Evolutionary conservation across 2,329 filamentous ascomycete genomes (phyloP).

Genomic region (Mycocentrospora acerina): DNA sequence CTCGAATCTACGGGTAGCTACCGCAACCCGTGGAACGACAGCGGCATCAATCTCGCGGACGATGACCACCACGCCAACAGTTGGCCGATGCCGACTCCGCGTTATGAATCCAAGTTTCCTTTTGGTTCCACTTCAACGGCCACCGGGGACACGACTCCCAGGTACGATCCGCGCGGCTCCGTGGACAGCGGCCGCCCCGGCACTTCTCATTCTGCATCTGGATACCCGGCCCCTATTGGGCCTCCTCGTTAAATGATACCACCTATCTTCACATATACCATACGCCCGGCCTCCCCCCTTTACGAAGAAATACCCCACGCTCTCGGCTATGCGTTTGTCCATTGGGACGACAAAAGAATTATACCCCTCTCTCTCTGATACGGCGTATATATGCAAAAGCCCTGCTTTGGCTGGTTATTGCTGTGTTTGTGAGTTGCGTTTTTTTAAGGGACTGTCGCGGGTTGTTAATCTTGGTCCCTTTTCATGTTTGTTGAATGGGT

Average conservation of each 20-base stretch:
- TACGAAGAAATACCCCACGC: slow-evolving; percentile 40
- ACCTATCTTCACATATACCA: too few relatives aligned
- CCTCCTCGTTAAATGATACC: slow-evolving; percentile 73
- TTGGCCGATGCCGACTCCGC: slow-evolving; percentile 43
- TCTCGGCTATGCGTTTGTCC: slow-evolving; percentile 24
- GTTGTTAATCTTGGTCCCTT: slow-evolving; percentile 2
- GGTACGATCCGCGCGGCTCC: slow-evolving; percentile 80
- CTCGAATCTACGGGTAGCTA: slow-evolving; percentile 96
- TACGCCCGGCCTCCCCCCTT: slow-evolving; percentile 10
- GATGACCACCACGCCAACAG: slow-evolving; percentile 60
- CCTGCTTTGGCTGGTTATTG: slow-evolving; percentile 32
- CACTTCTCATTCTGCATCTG: slow-evolving; percentile 95
- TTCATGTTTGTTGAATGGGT: slow-evolving; percentile 11
- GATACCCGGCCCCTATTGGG: slow-evolving; percentile 91
- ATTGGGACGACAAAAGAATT: slow-evolving; percentile 44
- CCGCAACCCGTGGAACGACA: slow-evolving; percentile 97
- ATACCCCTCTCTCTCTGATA: slow-evolving; percentile 38
- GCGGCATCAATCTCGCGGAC: slow-evolving; percentile 89
- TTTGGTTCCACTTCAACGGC: slow-evolving; percentile 55
- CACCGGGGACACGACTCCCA: slow-evolving; percentile 79
- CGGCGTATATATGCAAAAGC: slow-evolving; percentile 39
- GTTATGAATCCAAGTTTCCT: slow-evolving; percentile 62
- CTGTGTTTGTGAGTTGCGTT: slow-evolving; percentile 14
- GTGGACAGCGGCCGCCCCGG: slow-evolving; percentile 90
- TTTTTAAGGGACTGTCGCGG: slow-evolving; percentile 19